Base-by-base conservation (phyloP, 208 protist species). In the Angomonas deanei region DNA sequence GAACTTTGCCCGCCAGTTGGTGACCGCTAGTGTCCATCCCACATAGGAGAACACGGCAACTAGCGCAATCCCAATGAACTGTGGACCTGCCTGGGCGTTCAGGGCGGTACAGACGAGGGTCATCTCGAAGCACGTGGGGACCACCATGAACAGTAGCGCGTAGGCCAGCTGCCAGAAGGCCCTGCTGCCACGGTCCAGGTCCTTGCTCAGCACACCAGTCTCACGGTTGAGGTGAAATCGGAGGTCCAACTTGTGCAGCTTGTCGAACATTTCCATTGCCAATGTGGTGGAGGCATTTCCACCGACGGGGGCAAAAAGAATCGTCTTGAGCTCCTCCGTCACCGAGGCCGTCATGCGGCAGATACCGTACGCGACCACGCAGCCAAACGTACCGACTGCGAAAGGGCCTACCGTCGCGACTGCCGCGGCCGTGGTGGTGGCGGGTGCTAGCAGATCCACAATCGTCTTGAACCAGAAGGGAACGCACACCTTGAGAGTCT, bases 101-200 rank as follows among this genome's bases (percentile, higher is more conserved):
- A 98, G 80, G 21, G 91, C 88, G 34, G 64, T 78, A 59, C 90
- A 96, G 38, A 97, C 92, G n/a, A 98, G 76, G 8, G 56, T 55
- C 74, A 97, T 88, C 70, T 98, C 94, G 66, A 98, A 93, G n/a
- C 68, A 68, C 15, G 91, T 97, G n/a, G 94, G 94, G 13, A 95
- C 63, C 34, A 98, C 76, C 79, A 96, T 82, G 68, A 98, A 98
- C 19, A 98, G 77, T 33, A 97, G 66, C 13, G 83, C 71, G 70
- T 91, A 93, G 10, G 93, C 75, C 54, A 97, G 72, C 42, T 79
- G 81, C 81, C 87, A 96, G 66, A 97, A 94, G 33, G 90, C 94
- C 46, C 88, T 80, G 56, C 86, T 96, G 47, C 92, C 94, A 50
- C 94, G 88, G 68, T 98, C 94, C 15, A 98, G 76, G 59, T 94